Evolutionary conservation across 306 rosid species (phyloP), one percentile per base, ranked within the genome.

Genomic region (Aeschynomene evenia): DNA sequence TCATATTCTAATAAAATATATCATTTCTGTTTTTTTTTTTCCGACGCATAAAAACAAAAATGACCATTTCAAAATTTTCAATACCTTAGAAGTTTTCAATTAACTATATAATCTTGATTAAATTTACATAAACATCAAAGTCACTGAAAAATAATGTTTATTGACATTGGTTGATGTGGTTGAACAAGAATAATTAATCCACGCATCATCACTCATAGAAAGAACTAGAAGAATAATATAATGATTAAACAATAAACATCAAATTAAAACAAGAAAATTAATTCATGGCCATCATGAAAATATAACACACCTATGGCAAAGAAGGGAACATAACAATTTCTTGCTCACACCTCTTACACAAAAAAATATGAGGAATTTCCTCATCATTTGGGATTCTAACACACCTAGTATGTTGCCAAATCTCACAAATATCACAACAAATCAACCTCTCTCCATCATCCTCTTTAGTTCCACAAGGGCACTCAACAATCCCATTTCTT

Each of bases 401-500:
- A 71, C 96, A 94, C 18, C 85, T 81, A 9, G 97, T 94, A 10
- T 90, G 98, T 65, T 94, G 92, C 92, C 83, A 69, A 60, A 63
- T 85, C 46, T 94, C 98, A 75, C 97, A 94, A 26, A 93, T 93
- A 76, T 93, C 98, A 76, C 97, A 93, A 0, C 77, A 63, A 0
- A 94, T 80, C 90, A 87, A 84, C 31, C 95, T 83, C 39, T 94
- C 96, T n/a, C 97, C 98, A 54, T 90, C 97, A 24, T 90, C 96
- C 7, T 90, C 97, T 49, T 73, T 84, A 1, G 95, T 85, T 39
- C 97, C 98, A 84, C 97, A 90, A 45, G 33, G 58, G 65, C 97
- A 88, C 1, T 87, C 85, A 79, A 94, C 82, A 28, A 61, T 34
- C 9, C 70, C 71, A 24, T 45, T 60, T 4, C 70, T 81, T 8